These are phyloP conservation scores for Daldinia caldariorum DNA, from an alignment of 495 filamentous ascomycete genomes.

Conservation along the genomic window DNA sequence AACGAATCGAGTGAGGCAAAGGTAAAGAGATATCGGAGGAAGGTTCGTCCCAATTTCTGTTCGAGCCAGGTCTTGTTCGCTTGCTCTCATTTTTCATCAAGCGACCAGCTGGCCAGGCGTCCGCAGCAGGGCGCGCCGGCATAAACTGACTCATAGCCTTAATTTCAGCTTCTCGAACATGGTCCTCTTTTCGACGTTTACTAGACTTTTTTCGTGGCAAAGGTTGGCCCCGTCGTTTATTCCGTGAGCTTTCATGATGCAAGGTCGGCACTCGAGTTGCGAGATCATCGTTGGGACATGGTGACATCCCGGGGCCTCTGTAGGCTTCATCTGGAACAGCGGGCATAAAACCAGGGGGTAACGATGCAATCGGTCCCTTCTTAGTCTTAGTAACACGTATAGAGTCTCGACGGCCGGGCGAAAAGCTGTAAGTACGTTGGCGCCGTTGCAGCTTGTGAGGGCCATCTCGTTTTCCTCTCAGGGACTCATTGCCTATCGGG, in stretches of 20 bases:
- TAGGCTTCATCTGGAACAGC: conserved; percentile 16
- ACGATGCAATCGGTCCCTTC: conserved; percentile 44
- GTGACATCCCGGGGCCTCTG: conserved; percentile 41
- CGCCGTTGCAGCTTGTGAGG: conserved; percentile 61
- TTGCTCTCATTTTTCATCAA: conserved; percentile 71
- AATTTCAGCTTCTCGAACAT: conserved; percentile 84
- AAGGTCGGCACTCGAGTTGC: conserved; percentile 69
- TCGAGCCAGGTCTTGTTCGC: conserved; percentile 64
- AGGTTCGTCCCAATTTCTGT: conserved; percentile 66
- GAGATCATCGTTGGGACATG: conserved; percentile 49
- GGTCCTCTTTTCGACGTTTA: conserved; percentile 78
- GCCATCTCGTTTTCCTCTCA: conserved; percentile 48
- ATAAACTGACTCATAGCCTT: conserved; percentile 80
- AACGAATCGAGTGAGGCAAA: conserved; percentile 74
- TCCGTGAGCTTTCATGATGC: conserved; percentile 55
- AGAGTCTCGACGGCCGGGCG: conserved; percentile 60
- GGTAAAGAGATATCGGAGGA: conserved; percentile 80
- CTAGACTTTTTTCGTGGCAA: conserved; percentile 75
- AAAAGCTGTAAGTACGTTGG: conserved; percentile 63
- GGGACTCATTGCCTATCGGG: conserved; percentile 29
- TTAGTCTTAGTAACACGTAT: conserved; percentile 51
- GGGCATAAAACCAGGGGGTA: conserved; percentile 37
- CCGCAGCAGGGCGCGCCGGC: conserved; percentile 67
- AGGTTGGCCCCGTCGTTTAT: conserved; percentile 64
- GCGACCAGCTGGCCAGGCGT: conserved; percentile 58